Evolutionary conservation across 306 rosid species (phyloP), one percentile per base, ranked within the genome.

Genomic region (Hippophae tibetana): DNA sequence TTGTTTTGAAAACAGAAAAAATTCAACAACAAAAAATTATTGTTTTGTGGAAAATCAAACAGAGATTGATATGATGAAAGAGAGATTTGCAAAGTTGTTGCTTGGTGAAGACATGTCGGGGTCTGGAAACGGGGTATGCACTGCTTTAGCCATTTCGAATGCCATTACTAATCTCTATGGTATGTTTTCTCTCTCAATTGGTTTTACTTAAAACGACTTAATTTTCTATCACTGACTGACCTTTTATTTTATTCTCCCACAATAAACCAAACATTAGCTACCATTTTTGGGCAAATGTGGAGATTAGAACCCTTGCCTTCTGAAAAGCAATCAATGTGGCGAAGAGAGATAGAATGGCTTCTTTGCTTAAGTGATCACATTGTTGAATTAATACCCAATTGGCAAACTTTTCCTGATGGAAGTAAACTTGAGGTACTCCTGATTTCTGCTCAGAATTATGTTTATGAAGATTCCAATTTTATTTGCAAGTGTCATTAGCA

Each of bases 61-160:
- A 81, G 86, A 75, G 60, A 56, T 81, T 54, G 86, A 81, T 5
- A 75, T 81, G 81, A 81, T 81, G 86, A 81, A 69, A 53, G 84
- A 81, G 70, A 81, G 84, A 38, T 81, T 81, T 61, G 45, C 86
- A 13, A 81, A 81, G 57, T 67, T 81, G 76, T 47, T 81, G 75
- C 86, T 81, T 56, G 83, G 86, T 6, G 83, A 81, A 66, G 83
- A 81, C 51, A 81, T 81, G 86, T 81, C 86, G 13, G 86, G 86
- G 27, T 81, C 83, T 58, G 86, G 86, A 3, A 81, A 77, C 68
- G 86, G 86, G 61, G 86, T 81, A 18, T 71, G 76, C 62, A 60
- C 86, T 7, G 73, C 86, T 18, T 57, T 81, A 60, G 76, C 83
- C 26, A 74, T 81, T 66, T 81, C 86, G 54, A 81, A 81, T 60